Conservation (phyloP, 2,329 filamentous ascomycete species). For the Emericellopsis cladophorae region DNA sequence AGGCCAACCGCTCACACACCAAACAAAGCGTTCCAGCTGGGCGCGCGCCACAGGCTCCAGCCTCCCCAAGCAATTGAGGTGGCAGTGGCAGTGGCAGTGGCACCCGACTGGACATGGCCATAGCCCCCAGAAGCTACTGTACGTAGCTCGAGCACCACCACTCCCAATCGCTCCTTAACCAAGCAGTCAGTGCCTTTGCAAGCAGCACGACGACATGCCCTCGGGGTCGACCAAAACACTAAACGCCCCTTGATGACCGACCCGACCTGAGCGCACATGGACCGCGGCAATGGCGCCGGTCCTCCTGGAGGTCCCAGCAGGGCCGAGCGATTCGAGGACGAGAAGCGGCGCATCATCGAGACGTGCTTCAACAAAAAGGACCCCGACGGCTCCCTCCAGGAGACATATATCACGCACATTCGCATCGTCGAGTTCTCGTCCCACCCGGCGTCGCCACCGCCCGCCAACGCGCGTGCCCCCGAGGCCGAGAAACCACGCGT, state of each 20-base stretch:
- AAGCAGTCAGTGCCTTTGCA: too few relatives aligned
- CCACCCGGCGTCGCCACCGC: slow-evolving; percentile 73
- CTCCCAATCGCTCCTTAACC: too few relatives aligned
- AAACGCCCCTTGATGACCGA: slow-evolving; percentile 9
- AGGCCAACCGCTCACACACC: too few relatives aligned
- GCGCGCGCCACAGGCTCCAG: too few relatives aligned
- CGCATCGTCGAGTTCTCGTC: slow-evolving; percentile 76
- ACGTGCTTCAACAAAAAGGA: slow-evolving; percentile 92
- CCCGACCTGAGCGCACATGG: slow-evolving; percentile 12
- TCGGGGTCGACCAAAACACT: slow-evolving; percentile 10
- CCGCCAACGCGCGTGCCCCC: slow-evolving; percentile 56
- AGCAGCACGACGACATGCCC: slow-evolving; percentile 8
- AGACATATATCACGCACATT: slow-evolving; percentile 98
- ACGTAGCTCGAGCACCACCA: too few relatives aligned
- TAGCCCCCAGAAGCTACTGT: too few relatives aligned
- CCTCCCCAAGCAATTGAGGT: too few relatives aligned
- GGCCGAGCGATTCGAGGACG: slow-evolving; percentile 89
- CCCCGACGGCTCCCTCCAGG: slow-evolving; percentile 60
- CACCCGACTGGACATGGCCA: too few relatives aligned
- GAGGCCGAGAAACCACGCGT: slow-evolving; percentile 77
- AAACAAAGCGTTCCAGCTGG: too few relatives aligned
- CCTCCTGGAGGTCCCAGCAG: slow-evolving; percentile 19
- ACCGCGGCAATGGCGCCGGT: slow-evolving; percentile 24
- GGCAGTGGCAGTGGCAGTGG: too few relatives aligned
- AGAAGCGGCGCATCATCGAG: slow-evolving; percentile 87